Base-by-base conservation (phyloP, 345 rosid genomes). In the Erysimum cheiranthoides region DNA sequence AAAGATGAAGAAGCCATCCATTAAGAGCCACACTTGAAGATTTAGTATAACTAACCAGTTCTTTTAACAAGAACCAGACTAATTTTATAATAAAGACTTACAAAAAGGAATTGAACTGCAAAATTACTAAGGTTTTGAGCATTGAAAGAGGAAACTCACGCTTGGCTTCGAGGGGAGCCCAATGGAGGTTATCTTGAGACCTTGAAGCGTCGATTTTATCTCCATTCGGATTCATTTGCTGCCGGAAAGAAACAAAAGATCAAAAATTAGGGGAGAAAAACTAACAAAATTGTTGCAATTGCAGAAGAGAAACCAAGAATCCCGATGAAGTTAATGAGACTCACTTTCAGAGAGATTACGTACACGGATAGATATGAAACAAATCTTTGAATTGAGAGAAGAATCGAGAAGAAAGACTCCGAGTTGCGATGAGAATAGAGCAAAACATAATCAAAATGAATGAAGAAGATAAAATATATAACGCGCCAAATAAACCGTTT, bases 131-230 rank as follows among this genome's bases (percentile, higher is more conserved):
- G 18, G 32, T 34, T 16, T 64, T 34, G 38, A 58, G 35, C 8
- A 10, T 66, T 66, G n/a, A 39, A 71, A 49, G 85, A 10, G 88
- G 79, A 30, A 92, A n/a, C n/a, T n/a, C n/a, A n/a, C n/a, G n/a
- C n/a, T n/a, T n/a, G n/a, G n/a, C n/a, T n/a, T n/a, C n/a, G n/a
- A n/a, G n/a, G n/a, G n/a, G n/a, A 79, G 70, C 78, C 72, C 73
- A 88, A 74, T 32, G 96, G 88, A 16, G 92, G 90, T 66, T 85
- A 67, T 87, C 85, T 86, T 88, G 96, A 54, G 91, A 75, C 49
- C 82, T 85, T 32, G 81, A 73, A 58, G 80, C 73, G 63, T 81
- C 78, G 4, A 73, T 66, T 65, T 88, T 91, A 3, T 88, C 96
- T 45, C 92, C 71, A 63, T 58, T 82, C 73, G 88, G 81, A 83